Evolutionary conservation across 345 rosid genomes (phyloP), one percentile per base, ranked within the genome.

Genomic region (Raphanus raphanistrum): DNA sequence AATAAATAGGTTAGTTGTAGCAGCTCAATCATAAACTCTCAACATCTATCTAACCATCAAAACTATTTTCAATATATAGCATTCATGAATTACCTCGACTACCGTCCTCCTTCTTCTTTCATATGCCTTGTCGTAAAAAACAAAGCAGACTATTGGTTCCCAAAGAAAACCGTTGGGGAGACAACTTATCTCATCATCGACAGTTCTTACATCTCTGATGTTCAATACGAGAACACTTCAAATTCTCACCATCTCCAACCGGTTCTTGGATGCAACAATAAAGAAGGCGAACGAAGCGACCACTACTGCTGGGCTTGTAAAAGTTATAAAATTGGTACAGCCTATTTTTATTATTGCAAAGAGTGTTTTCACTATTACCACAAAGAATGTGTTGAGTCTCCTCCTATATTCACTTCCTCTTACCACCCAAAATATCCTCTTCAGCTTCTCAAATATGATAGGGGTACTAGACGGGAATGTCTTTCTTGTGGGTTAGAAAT

Each of bases 381-480:
- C 65, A 29, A 61, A 61, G 65, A 61, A 29, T 61, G 65, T 61
- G 38, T 29, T 4, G 65, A 61, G 38, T 61, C 38, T 29, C 65
- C 36, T 29, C 38, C 38, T 61, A 61, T 6, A 13, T 61, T 61
- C 38, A 29, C 13, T 61, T 61, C 38, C 10, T 15, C 65, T 61
- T 61, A 5, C 9, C 25, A 61, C 11, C 65, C 38, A 6, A 61
- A 61, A 61, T 29, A 29, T 6, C 65, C 65, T 29, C 65, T 61
- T 29, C 65, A 61, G 21, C 65, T 61, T 28, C 21, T 61, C 36
- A 28, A 2, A 26, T 25, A 25, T 26, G 63, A 8, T 21, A 3
- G 60, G 29, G 31, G 62, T 57, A 2, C 4, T 21, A 25, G 29
- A 10, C n/a, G 1, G 8, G 17, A 29, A 29, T 61, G 36, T 5